A percentile compares a stretch with the other conserved stretches of the same genome.
These are phyloP conservation scores for Kickxella alabastrina DNA, from an alignment of 192 early-diverging fungal species.

Conservation along the genomic window DNA sequence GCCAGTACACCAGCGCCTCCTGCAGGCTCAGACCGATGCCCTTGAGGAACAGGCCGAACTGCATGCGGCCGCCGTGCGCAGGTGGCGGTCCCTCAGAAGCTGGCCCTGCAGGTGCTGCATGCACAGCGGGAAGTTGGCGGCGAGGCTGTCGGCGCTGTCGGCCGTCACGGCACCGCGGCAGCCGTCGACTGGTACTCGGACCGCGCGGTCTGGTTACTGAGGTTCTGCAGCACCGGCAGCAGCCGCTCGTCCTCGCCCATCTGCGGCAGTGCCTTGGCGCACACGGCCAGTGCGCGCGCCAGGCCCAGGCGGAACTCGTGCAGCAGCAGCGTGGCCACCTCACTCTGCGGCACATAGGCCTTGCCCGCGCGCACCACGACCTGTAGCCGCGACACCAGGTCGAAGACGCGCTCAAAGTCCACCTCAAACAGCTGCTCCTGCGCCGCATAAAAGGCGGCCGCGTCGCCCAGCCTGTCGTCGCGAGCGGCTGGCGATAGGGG, in stretches of 20 bases:
- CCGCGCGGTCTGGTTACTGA: conserved; percentile 77
- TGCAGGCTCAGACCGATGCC: conserved; percentile 84
- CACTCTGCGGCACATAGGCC: conserved; percentile 69
- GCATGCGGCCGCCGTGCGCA: conserved; percentile 84
- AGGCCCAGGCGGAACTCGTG: conserved; percentile 73
- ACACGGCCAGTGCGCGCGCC: conserved; percentile 49
- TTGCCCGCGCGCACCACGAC: conserved; percentile 62
- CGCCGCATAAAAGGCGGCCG: conserved; percentile 24
- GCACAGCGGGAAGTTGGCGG: conserved; percentile 81
- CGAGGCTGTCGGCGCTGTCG: conserved; percentile 64
- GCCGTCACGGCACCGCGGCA: conserved; percentile 60
- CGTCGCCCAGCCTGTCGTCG: conserved; percentile 12
- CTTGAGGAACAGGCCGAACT: conserved; percentile 93
- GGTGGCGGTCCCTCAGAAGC: conserved; percentile 71
- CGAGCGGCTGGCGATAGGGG: conserved; percentile 15
- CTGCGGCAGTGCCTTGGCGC: conserved; percentile 73
- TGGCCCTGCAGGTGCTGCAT: conserved; percentile 79
- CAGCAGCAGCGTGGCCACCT: conserved; percentile 69
- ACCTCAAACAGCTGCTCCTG: conserved; percentile 55
- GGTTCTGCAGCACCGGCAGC: conserved; percentile 78
- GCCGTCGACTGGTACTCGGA: conserved; percentile 59
- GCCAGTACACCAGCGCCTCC: conserved; percentile 91
- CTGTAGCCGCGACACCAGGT: conserved; percentile 56
- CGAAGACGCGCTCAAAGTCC: conserved; percentile 66
- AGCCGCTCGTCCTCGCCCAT: conserved; percentile 93